Percentiles rank a stretch among this genome's conserved stretches.
phyloP scores from a whole-genome alignment of 805 yeast species.

The Ogataea glucozyma region DNA sequence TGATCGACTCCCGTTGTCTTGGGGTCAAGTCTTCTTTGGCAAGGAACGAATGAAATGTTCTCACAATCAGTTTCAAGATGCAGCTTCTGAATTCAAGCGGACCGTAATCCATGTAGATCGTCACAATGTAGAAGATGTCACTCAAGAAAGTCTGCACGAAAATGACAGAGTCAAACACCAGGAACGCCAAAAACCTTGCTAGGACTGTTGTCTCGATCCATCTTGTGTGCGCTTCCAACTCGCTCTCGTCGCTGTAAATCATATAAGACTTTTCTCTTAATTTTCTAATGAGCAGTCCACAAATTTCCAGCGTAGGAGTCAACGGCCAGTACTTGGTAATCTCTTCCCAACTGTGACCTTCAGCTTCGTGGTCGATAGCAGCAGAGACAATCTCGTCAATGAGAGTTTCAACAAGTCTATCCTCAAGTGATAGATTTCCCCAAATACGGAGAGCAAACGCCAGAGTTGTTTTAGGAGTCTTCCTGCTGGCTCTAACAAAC shows the following conservation, averaged over 20 bases:
- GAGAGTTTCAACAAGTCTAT: constrained; percentile 54
- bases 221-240: constrained; percentile 51
- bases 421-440: constrained; percentile 64
- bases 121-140: constrained; percentile 67
- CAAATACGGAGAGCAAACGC: constrained; percentile 63
- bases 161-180: constrained; percentile 69
- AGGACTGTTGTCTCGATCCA: constrained; percentile 75
- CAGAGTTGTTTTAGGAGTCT: constrained; percentile 48
- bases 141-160: constrained; percentile 66
- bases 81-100: constrained; percentile 58
- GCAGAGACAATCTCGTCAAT: constrained; percentile 75
- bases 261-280: constrained; percentile 55
- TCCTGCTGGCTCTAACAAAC: constrained; percentile 58
- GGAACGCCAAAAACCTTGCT: constrained; percentile 58
- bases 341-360: constrained; percentile 66
- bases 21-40: constrained; percentile 53
- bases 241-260: constrained; percentile 45
- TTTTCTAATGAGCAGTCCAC: constrained; percentile 61
- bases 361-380: constrained; percentile 77
- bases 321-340: constrained; percentile 61
- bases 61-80: constrained; percentile 61
- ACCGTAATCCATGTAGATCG: constrained; percentile 57
- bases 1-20: constrained; percentile 42
- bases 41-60: constrained; percentile 68
- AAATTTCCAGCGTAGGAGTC: constrained; percentile 70